These are phyloP conservation scores for Pyracantha coccinea DNA, from an alignment of 331 rosid genomes.

Conservation along the genomic window DNA sequence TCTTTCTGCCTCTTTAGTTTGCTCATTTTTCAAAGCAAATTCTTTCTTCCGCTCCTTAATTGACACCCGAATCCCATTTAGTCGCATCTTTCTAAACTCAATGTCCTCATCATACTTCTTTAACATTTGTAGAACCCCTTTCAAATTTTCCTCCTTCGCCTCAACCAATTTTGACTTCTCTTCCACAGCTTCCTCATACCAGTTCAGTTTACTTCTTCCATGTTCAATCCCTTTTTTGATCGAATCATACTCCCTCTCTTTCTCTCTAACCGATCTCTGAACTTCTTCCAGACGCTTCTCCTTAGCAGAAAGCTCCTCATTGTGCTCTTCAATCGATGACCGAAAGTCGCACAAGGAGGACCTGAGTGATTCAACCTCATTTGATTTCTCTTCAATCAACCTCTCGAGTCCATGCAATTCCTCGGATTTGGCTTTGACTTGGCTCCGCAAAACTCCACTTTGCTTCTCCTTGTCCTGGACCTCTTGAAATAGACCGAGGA, in stretches of 20 bases:
- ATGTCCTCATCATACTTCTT: constrained; percentile 1
- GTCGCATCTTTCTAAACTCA: constrained; percentile 20
- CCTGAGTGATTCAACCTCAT: neutral
- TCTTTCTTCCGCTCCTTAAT: constrained; percentile 8
- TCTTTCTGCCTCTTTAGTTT: constrained; percentile 2
- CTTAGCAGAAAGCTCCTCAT: constrained; percentile 28
- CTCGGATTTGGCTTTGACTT: neutral
- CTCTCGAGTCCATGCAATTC: neutral
- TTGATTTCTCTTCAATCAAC: constrained; percentile 15
- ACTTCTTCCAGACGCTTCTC: constrained; percentile 12
- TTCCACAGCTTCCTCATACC: neutral
- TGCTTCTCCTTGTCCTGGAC: constrained; percentile 16
- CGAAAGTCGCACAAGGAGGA: neutral
- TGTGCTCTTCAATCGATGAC: constrained; percentile 22
- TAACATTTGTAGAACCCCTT: constrained; percentile 1
- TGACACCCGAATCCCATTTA: neutral
- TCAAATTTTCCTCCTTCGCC: constrained; percentile 16
- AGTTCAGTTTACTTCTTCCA: neutral
- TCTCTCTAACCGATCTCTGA: neutral
- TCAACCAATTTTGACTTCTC: constrained; percentile 19
- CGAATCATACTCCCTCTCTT: constrained; percentile 19
- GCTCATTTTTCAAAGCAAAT: constrained; percentile 1
- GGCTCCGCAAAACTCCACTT: neutral
- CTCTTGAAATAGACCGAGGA: neutral
- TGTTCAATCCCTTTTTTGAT: neutral